A percentile compares a stretch with the other conserved stretches of the same genome.
Conservation (phyloP, 805 yeast genomes). For the Hanseniaspora osmophila region DNA sequence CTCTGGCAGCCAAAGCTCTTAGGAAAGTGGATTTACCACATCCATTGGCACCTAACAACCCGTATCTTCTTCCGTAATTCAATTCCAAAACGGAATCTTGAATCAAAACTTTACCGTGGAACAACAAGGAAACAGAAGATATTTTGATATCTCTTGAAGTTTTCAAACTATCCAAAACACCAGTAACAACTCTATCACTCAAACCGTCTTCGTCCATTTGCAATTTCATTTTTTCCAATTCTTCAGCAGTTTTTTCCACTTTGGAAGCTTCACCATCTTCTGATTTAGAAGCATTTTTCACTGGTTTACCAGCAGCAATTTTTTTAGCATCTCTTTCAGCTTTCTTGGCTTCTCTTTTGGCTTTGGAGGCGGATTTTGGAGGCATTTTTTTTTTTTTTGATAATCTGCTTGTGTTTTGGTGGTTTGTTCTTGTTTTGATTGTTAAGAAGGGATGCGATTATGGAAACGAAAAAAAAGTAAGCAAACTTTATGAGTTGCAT, state of each 20-base stretch:
- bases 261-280: constrained; percentile 31
- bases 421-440: not conserved
- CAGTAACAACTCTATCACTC: constrained; percentile 95
- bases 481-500: too few species aligned
- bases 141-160: constrained; percentile 92
- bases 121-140: constrained; percentile 76
- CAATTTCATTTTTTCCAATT: constrained; percentile 72
- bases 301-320: constrained; percentile 59
- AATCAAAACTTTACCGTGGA: constrained; percentile 93
- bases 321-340: constrained; percentile 97
- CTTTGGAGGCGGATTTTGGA: constrained; percentile 78
- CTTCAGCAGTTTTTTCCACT: constrained; percentile 51
- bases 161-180: constrained; percentile 77
- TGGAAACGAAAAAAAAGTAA: too few species aligned
- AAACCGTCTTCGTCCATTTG: constrained; percentile 90
- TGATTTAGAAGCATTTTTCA: constrained; percentile 31
- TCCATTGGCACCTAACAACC: constrained; percentile 95
- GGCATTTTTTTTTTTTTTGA: constrained; percentile 15
- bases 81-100: constrained; percentile 87
- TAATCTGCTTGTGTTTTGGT: not conserved
- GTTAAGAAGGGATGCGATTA: too few species aligned
- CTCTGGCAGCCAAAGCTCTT: constrained; percentile 88
- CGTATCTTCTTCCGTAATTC: constrained; percentile 95
- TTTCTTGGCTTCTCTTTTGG: constrained; percentile 90
- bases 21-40: constrained; percentile 96